Conservation (phyloP, 225 moss, liverwort and hornwort species). For the Climacium dendroides region DNA sequence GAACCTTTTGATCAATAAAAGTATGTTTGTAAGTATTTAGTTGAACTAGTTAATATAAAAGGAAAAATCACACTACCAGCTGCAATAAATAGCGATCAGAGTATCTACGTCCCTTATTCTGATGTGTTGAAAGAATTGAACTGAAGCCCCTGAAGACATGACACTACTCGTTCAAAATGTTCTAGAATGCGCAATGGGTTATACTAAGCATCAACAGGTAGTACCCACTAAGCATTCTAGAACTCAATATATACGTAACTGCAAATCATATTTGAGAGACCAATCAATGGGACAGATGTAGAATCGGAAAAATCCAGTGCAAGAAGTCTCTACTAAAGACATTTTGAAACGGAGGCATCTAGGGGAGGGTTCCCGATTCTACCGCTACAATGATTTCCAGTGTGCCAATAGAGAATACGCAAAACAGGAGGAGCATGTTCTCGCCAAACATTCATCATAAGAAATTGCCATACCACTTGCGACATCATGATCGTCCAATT, state of each 20-base stretch:
- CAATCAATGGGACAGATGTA: not conserved
- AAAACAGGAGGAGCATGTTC: not conserved
- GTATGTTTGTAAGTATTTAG: not conserved
- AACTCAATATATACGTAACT: not conserved
- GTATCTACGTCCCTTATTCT: not conserved
- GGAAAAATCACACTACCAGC: not conserved
- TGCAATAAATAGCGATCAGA: not conserved
- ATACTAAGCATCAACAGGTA: not conserved
- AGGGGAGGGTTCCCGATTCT: not conserved
- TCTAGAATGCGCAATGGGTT: not conserved
- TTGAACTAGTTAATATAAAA: not conserved
- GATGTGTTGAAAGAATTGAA: not conserved
- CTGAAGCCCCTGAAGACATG: not conserved
- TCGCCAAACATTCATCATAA: not conserved
- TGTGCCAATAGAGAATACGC: not conserved
- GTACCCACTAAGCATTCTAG: not conserved
- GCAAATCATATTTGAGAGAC: not conserved
- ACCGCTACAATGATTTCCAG: not conserved
- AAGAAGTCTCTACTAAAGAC: not conserved
- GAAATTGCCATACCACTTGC: not conserved
- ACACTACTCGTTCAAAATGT: not conserved
- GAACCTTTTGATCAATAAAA: constrained; percentile 43
- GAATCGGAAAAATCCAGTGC: not conserved
- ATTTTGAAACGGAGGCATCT: too few species aligned
- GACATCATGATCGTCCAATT: not conserved